These are phyloP conservation scores for Fragaria vesca DNA, from an alignment of 306 rosid species.

Conservation along the genomic window DNA sequence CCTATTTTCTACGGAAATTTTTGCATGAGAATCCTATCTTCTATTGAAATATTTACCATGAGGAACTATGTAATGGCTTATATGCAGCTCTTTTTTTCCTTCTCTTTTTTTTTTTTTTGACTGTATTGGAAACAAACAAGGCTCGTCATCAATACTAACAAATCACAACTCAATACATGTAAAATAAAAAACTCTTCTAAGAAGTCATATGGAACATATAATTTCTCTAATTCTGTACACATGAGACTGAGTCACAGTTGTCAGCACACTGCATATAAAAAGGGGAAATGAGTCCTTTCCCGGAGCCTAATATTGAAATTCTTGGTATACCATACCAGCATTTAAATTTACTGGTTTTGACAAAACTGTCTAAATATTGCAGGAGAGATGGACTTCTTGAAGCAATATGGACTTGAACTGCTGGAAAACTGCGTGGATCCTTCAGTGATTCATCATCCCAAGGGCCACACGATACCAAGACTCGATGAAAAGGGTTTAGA, in stretches of 20 bases:
- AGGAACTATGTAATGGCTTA: not conserved
- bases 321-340: not conserved
- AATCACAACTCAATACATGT: no score
- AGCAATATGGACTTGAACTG: conserved; percentile 48
- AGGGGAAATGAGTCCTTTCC: no score
- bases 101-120: not conserved
- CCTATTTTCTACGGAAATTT: no score
- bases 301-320: not conserved
- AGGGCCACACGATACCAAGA: conserved; percentile 83
- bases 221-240: not conserved
- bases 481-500: conserved; percentile 53
- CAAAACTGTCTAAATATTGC: not conserved
- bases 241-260: not conserved
- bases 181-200: no score
- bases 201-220: not conserved
- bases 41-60: not conserved
- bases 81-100: no score
- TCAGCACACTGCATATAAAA: not conserved
- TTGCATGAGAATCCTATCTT: not conserved
- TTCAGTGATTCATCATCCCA: conserved; percentile 64
- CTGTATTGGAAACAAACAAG: not conserved
- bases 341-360: not conserved
- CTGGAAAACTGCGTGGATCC: conserved; percentile 55
- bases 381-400: conserved; percentile 83
- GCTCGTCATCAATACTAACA: not conserved